Base-by-base conservation (phyloP, 2,329 filamentous ascomycete genomes). In the Coniochaeta pulveracea region DNA sequence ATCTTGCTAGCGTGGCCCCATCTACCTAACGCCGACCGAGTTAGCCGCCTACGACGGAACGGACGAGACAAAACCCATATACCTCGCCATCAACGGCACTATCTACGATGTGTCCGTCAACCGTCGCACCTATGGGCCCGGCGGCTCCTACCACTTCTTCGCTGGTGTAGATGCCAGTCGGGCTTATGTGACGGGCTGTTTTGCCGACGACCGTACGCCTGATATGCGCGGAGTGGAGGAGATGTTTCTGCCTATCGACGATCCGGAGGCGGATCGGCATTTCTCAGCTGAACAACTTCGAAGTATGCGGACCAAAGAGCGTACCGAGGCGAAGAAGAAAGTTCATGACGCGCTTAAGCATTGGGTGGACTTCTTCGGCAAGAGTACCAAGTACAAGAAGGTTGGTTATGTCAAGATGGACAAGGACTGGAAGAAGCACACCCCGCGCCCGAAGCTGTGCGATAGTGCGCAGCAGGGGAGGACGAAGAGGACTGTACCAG, bases 121-220 rank as follows among this genome's bases (percentile, higher is more conserved):
- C 34, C 66, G 72, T 45, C 56, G 69, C 55, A 63, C 81, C 58
- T 91, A 91, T 62, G 84, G 84, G 1, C 80, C 88, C 0, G 86
- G 85, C 18, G 91, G 88, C 4, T 76, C 76, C 23, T 98, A 98
- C 65, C 69, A 78, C 48, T 79, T 81, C 60, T 94, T 98, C 56
- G 75, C 86, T 0, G 91, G 89, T 39, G 69, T 70, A 40, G 91
- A 98, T 57, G 88, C 89, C 21, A 76, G 82, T 10, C 80, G 91
- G 31, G 85, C 80, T 14, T 98, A 86, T 56, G 77, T 98, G 8
- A 96, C 91, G 3, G 85, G 85, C 12, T 98, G 91, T 57, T 98
- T 98, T 61, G 63, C 73, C 24, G 80, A 85, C 42, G 91, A 98
- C 63, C 65, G 78, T 19, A 91, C 79, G 2, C 69, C 82, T 4